These are phyloP conservation scores for Melocanna baccifera DNA, from an alignment of 176 grass and related monocot genomes.

Conservation along the genomic window DNA sequence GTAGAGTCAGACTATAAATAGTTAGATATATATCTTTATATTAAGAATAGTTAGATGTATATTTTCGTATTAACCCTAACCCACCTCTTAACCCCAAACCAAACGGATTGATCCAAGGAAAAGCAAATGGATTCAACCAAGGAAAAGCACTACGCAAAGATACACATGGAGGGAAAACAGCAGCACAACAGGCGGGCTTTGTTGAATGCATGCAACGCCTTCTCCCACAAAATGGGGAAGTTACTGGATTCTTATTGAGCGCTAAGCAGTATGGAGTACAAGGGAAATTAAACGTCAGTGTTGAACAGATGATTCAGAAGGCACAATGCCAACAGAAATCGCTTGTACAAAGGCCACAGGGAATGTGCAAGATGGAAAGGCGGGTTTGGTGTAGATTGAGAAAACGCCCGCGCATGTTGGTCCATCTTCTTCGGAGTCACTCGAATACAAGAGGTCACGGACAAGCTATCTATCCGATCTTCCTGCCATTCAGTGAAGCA, in stretches of 20 bases:
- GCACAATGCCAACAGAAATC: not conserved
- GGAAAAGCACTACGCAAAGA: not conserved
- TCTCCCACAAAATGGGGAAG: not conserved
- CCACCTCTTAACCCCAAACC: too few species aligned
- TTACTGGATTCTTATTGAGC: not conserved
- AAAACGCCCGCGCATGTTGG: not conserved
- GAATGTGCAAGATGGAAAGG: not conserved
- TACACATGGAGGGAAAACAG: not conserved
- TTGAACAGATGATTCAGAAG: not conserved
- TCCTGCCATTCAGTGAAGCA: not conserved
- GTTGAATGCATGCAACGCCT: not conserved
- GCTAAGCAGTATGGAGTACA: slow-evolving; percentile 3
- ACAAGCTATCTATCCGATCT: slow-evolving; percentile 13
- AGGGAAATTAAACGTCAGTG: not conserved
- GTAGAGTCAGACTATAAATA: too few species aligned
- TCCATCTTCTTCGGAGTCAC: slow-evolving; percentile 18
- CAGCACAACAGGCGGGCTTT: not conserved
- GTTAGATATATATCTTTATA: too few species aligned
- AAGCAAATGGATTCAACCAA: not conserved
- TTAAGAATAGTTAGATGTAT: too few species aligned
- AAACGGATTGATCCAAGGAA: too few species aligned
- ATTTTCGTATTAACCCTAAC: too few species aligned
- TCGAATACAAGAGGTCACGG: not conserved
- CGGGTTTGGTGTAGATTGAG: not conserved
- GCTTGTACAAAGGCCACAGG: slow-evolving; percentile 23